A percentile compares a stretch with the other conserved stretches of the same genome.
phyloP scores from a whole-genome alignment of 441 rosid species.

The Geranium incanum region DNA sequence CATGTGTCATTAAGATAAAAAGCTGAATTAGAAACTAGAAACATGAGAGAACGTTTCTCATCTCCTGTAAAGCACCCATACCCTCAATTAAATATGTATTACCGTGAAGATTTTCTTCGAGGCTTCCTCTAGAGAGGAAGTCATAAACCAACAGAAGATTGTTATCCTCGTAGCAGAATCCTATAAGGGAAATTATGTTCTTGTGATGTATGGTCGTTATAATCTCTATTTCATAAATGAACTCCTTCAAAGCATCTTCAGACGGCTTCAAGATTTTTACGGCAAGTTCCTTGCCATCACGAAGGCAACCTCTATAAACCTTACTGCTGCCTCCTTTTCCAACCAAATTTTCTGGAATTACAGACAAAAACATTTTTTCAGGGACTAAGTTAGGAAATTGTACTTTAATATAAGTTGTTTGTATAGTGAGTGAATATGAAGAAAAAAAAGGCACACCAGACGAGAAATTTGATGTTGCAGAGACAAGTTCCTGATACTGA shows the following conservation, averaged over 20 bases:
- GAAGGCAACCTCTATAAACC: constrained; percentile 73
- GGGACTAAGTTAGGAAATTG: not conserved
- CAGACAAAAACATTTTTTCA: not conserved
- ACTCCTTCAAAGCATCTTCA: constrained; percentile 52
- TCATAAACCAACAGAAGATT: constrained; percentile 69
- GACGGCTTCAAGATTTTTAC: constrained; percentile 76
- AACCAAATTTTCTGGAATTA: constrained; percentile 56
- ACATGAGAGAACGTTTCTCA: no score
- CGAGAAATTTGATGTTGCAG: constrained; percentile 50
- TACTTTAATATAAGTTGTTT: no score
- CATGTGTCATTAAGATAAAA: not conserved
- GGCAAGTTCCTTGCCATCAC: constrained; percentile 78
- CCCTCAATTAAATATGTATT: not conserved
- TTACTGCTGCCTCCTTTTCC: constrained; percentile 92
- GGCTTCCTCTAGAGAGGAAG: constrained; percentile 75
- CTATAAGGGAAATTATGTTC: constrained; percentile 70
- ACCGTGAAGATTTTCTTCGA: constrained; percentile 91
- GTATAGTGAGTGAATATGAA: no score
- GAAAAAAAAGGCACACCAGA: constrained; percentile 35
- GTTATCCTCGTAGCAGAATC: constrained; percentile 67
- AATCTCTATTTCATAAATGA: constrained; percentile 64
- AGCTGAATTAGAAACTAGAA: not conserved
- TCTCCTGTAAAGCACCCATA: not conserved
- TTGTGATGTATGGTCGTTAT: constrained; percentile 62
- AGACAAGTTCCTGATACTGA: constrained; percentile 46